These are phyloP conservation scores for Massospora cicadina DNA, from an alignment of 371 early-diverging fungal genomes.

Conservation along the genomic window DNA sequence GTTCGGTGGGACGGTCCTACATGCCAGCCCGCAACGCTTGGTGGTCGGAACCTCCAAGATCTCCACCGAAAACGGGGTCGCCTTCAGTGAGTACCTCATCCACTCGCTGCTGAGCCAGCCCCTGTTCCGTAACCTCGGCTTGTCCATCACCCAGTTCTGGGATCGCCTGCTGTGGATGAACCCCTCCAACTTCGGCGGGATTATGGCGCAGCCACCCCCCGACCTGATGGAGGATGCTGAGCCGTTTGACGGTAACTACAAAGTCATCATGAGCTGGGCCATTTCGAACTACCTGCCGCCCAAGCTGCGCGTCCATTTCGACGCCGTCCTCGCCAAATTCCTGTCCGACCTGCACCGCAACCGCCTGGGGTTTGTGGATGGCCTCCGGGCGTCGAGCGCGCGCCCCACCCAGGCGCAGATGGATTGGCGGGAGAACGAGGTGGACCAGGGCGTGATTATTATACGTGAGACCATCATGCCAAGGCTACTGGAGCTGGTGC, in stretches of 20 bases:
- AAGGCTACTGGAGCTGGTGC: conserved; percentile 26
- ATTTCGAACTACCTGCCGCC: conserved; percentile 70
- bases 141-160: conserved; percentile 51
- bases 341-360: conserved; percentile 25
- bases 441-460: conserved; percentile 21
- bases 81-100: conserved; percentile 51
- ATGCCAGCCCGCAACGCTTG: conserved; percentile 61
- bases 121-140: conserved; percentile 47
- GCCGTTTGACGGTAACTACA: conserved; percentile 16
- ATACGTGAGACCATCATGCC: conserved; percentile 27
- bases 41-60: conserved; percentile 64
- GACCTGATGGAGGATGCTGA: conserved; percentile 14
- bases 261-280: conserved; percentile 62
- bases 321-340: conserved; percentile 28
- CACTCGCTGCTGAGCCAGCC: conserved; percentile 47
- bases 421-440: not conserved
- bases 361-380: not conserved
- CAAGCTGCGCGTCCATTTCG: conserved; percentile 46
- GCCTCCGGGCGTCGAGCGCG: conserved; percentile 8
- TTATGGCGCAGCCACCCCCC: conserved; percentile 15
- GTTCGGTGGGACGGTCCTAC: conserved; percentile 57
- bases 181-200: conserved; percentile 69
- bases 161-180: conserved; percentile 85
- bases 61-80: conserved; percentile 42
- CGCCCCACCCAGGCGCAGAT: not conserved